Base-by-base conservation (phyloP, 192 early-diverging fungal genomes). In the Podila verticillata region DNA sequence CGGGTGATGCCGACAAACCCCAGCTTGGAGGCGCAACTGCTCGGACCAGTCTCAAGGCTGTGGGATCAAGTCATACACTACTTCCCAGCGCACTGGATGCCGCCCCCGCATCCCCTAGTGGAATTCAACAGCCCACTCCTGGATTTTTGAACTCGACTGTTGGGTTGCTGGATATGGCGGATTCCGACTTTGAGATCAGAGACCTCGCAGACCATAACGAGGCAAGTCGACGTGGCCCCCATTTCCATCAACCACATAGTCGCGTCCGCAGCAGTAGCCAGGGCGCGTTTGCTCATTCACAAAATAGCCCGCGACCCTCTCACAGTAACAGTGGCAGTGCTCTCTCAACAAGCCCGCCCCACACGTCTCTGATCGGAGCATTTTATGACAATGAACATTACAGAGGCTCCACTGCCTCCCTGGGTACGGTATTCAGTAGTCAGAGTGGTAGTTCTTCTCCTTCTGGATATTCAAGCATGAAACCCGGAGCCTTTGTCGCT, bases 131-230 rank as follows among this genome's bases (percentile, higher is more conserved):
- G 39, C 39, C 39, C 13, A 68, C 13, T 17, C 69, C 7, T 7
- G 56, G 29, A 63, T 72, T 72, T 49, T 6, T 72, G 36, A 72
- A 67, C 65, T 72, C 75, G 7, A 58, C 75, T 24, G 68, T 57
- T 7, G 75, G 65, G 13, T 26, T 79, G 29, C 28, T 67, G 59
- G 65, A 67, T 10, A 35, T 31, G 51, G 12, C 7, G n/a, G 68
- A 57, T n/a, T 26, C 36, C 4, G 68, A 63, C 22, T 28, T 59
- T 0, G 59, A 63, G 2, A 48, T 57, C 10, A 47, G 66, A 29
- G 17, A 44, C 26, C 2, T 15, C 20, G 19, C 6, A 54, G 51
- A 54, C 4, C 51, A n/a, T 26, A 17, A 3, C 51, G 51, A 54
- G 2, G 51, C 7, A 19, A 54, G n/a, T 6, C 24, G 51, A n/a